These are phyloP conservation scores for Aspergillus aculeatinus DNA, from an alignment of 2,329 filamentous ascomycete genomes.

Conservation along the genomic window DNA sequence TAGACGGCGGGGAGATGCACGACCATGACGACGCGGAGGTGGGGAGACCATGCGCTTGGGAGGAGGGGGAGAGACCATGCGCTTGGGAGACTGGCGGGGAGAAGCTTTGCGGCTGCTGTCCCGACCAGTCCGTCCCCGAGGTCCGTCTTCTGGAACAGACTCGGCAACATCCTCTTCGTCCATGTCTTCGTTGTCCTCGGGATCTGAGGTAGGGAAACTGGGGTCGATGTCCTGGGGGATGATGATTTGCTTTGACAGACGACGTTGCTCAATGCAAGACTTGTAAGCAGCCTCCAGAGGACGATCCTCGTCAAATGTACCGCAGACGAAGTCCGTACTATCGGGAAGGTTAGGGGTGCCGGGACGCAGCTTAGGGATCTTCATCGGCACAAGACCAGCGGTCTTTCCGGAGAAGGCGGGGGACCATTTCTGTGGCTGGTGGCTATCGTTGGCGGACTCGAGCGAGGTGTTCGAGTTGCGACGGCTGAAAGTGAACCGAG, in stretches of 20 bases:
- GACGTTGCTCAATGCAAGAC: conserved; percentile 75
- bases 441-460: conserved; percentile 47
- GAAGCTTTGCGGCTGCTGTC: conserved; percentile 53
- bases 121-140: conserved; percentile 45
- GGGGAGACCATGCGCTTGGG: conserved; percentile 53
- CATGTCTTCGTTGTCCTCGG: conserved; percentile 79
- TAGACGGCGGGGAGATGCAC: conserved; percentile 63
- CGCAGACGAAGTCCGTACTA: conserved; percentile 98
- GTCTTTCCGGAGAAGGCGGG: conserved; percentile 30
- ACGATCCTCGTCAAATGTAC: conserved; percentile 91
- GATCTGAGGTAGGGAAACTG: conserved; percentile 92
- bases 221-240: conserved; percentile 98
- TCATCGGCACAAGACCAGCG: conserved; percentile 38
- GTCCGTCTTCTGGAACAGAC: conserved; percentile 51
- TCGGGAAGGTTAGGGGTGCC: conserved; percentile 84
- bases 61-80: conserved; percentile 55
- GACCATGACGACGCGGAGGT: conserved; percentile 51
- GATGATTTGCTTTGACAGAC: conserved; percentile 73
- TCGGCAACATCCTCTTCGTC: conserved; percentile 59
- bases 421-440: conserved; percentile 26
- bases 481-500: conserved; percentile 48
- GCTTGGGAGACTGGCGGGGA: conserved; percentile 60
- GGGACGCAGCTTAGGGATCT: conserved; percentile 59
- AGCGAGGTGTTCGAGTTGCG: conserved; percentile 55
- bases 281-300: conserved; percentile 93